Percentiles rank a stretch among this genome's conserved stretches.
phyloP scores from a whole-genome alignment of 371 early-diverging fungal genomes.

The Mucor irregularis region DNA sequence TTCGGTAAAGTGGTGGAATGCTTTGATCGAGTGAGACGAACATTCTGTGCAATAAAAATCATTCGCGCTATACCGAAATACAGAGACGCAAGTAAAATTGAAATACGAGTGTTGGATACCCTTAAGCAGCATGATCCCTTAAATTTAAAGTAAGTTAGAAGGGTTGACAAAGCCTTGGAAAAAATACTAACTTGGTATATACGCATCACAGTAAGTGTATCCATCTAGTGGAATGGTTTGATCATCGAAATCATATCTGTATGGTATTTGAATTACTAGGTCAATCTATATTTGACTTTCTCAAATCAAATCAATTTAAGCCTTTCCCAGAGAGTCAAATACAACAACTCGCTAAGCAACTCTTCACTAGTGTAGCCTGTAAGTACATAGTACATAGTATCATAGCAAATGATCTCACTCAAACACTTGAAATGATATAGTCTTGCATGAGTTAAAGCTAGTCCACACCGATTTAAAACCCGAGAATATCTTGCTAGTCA shows the following conservation, averaged over 20 bases:
- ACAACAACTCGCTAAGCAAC: slow-evolving; percentile 75
- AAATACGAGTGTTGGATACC: slow-evolving; percentile 81
- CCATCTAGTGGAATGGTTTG: slow-evolving; percentile 78
- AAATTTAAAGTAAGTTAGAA: slow-evolving; percentile 56
- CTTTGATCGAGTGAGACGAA: slow-evolving; percentile 62
- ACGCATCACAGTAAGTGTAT: slow-evolving; percentile 58
- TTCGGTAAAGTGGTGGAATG: slow-evolving; percentile 96
- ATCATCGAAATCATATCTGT: slow-evolving; percentile 89
- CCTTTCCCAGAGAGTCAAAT: slow-evolving; percentile 86
- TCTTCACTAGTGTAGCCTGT: slow-evolving; percentile 78
- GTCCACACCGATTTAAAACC: slow-evolving; percentile 96
- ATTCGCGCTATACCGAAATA: slow-evolving; percentile 94
- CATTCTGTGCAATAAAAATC: slow-evolving; percentile 77
- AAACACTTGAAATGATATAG: slow-evolving; percentile 36
- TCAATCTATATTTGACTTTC: slow-evolving; percentile 87
- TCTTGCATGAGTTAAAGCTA: slow-evolving; percentile 78
- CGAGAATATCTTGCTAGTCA: slow-evolving; percentile 75
- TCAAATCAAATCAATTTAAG: slow-evolving; percentile 84
- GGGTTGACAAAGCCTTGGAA: too few relatives aligned
- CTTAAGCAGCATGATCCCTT: slow-evolving; percentile 77
- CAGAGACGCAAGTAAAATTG: slow-evolving; percentile 87
- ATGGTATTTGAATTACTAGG: slow-evolving; percentile 94
- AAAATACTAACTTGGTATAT: not conserved
- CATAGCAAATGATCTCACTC: not conserved
- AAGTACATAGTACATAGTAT: slow-evolving; percentile 13